Conservation (phyloP, 345 rosid genomes). For the Euclidium syriacum region DNA sequence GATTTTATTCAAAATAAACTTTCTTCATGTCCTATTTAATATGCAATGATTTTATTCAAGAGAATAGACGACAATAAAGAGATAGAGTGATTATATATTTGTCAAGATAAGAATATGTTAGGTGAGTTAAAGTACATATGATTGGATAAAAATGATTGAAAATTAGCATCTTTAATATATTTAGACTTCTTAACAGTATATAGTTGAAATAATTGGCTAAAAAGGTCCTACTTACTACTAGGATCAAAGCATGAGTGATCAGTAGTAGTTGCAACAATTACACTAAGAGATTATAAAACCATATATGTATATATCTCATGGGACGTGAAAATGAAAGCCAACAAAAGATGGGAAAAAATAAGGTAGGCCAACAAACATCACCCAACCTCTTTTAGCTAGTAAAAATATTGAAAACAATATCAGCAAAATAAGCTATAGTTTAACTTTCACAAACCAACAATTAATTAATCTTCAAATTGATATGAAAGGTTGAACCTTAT, state of each 20-base stretch:
- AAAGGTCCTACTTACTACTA: slow-evolving; percentile 20
- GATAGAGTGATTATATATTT: neutral
- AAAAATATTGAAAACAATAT: neutral
- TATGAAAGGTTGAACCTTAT: neutral
- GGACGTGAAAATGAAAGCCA: slow-evolving; percentile 17
- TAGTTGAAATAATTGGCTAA: slow-evolving; percentile 14
- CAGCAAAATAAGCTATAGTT: neutral
- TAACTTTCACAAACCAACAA: neutral
- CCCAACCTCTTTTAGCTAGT: slow-evolving; percentile 13
- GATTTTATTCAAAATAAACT: too few species aligned
- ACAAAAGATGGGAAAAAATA: neutral
- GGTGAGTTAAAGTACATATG: neutral
- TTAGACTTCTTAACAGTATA: neutral
- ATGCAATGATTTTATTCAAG: too few species aligned
- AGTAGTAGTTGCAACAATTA: slow-evolving; percentile 33
- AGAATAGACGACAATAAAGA: too few species aligned
- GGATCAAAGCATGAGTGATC: slow-evolving; percentile 18
- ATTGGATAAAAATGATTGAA: slow-evolving; percentile 2
- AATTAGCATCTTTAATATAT: neutral
- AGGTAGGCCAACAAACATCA: slow-evolving; percentile 32
- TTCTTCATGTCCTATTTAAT: too few species aligned
- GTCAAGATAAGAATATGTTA: slow-evolving; percentile 2
- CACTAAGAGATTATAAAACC: slow-evolving; percentile 6
- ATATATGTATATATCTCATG: neutral
- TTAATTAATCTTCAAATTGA: neutral